Evolutionary conservation across 83 land plant species (phyloP).

Genomic region (Diphasiastrum complanatum): DNA sequence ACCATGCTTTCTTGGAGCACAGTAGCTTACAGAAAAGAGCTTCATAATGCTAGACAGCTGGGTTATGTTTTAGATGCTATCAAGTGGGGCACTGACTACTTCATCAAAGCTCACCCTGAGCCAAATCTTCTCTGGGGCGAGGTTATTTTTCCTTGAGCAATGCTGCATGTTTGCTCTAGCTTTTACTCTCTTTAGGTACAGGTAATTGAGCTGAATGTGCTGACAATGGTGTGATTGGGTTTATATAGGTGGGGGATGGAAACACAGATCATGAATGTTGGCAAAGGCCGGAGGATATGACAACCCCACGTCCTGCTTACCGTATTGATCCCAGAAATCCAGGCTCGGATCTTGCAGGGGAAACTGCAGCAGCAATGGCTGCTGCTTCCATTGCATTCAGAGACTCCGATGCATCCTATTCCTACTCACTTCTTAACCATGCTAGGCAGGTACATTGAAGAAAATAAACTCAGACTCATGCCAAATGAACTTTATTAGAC

Average conservation of each 20-base stretch:
- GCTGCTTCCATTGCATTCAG: constrained; percentile 81
- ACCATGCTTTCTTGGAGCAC: constrained; percentile 90
- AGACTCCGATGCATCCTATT: constrained; percentile 48
- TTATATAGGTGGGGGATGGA: constrained; percentile 79
- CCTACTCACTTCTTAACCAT: constrained; percentile 53
- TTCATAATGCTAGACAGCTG: constrained; percentile 55
- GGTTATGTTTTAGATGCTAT: constrained; percentile 68
- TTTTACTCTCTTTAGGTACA: neutral
- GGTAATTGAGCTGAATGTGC: neutral
- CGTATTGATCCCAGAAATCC: constrained; percentile 61
- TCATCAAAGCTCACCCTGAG: constrained; percentile 78
- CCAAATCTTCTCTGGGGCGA: constrained; percentile 34
- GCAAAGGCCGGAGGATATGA: constrained; percentile 98
- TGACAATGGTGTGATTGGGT: neutral
- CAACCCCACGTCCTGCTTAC: constrained; percentile 69
- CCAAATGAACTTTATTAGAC: neutral
- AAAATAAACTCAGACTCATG: too few relatives aligned
- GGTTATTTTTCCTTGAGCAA: neutral
- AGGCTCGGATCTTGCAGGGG: constrained; percentile 95
- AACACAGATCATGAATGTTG: constrained; percentile 82
- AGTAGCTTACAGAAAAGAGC: constrained; percentile 59
- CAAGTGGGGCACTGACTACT: constrained; percentile 85
- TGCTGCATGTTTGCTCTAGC: neutral
- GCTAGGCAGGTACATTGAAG: constrained; percentile 61
- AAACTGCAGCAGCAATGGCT: constrained; percentile 98